phyloP scores from a whole-genome alignment of 2,329 filamentous ascomycete genomes.

The Decorospora gaudefroyi region DNA sequence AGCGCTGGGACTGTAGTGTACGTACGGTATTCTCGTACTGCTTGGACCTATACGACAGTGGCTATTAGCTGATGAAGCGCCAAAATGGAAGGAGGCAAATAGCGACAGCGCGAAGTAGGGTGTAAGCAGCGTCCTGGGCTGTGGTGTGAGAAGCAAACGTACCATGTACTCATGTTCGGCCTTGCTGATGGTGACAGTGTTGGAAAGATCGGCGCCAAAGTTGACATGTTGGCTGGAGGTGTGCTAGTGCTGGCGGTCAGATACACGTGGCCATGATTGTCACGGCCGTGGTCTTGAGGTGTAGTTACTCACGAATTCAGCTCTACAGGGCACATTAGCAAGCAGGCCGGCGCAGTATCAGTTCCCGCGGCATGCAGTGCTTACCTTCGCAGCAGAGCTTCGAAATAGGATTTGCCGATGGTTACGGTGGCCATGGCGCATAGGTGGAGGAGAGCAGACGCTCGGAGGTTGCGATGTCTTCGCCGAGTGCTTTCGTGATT shows the following conservation, averaged over 20 bases:
- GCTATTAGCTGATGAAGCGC: constrained; percentile 5
- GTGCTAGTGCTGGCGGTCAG: constrained; percentile 42
- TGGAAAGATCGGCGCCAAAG: constrained; percentile 42
- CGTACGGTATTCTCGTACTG: constrained; percentile 61
- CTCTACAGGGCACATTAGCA: constrained; percentile 46
- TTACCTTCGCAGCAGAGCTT: constrained; percentile 66
- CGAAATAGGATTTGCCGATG: constrained; percentile 64
- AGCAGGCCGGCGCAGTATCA: constrained; percentile 5
- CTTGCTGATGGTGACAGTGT: constrained; percentile 61
- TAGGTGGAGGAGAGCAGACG: constrained; percentile 16
- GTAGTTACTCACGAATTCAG: constrained; percentile 58
- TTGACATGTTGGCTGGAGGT: constrained; percentile 46
- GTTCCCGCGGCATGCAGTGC: constrained; percentile 27
- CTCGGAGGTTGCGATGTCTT: constrained; percentile 12
- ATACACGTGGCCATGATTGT: neutral
- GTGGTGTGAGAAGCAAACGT: constrained; percentile 28
- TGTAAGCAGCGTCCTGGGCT: neutral
- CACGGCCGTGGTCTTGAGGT: neutral
- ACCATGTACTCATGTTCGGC: constrained; percentile 66
- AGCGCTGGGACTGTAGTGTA: neutral
- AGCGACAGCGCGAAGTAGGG: neutral
- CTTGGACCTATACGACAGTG: constrained; percentile 39
- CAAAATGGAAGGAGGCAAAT: neutral
- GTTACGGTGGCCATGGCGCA: constrained; percentile 56
- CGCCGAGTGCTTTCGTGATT: constrained; percentile 10